Evolutionary conservation across 179 eudicot species (phyloP), one percentile per base, ranked within the genome.

Genomic region (Silene vulgaris): DNA sequence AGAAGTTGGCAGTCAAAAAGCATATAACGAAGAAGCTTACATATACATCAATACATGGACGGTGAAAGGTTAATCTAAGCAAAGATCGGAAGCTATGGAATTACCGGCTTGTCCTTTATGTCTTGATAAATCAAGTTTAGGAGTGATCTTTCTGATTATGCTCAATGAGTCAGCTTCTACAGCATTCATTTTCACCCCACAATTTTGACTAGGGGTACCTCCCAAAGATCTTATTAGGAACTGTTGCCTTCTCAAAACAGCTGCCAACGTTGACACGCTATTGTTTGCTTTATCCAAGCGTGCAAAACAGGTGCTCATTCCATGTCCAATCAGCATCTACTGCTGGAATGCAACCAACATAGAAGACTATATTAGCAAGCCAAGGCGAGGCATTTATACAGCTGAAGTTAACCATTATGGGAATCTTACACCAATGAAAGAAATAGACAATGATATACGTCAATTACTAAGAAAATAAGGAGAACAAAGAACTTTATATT

Each of bases 21-120:
- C 20, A 66, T 1, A 37, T 1, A 66, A 5, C 20, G 9, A 35
- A 17, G 23, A 66, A 66, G 13, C 50, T 35, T 35, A 35, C 0
- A 7, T 37, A 8, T 20, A 16, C 1, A 40, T 68, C 0, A 8
- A 19, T 20, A 16, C 1, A 40, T 68, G 3, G n/a, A 19, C 11
- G 52, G 21, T 68, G 56, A 60, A 43, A 62, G 74, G 19, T 70
- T 45, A 65, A 20, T 21, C 29, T 1, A 12, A 61, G 8, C 19
- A 65, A 48, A 13, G 37, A 67, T 59, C 59, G 74, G 37, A 60
- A 62, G 37, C 19, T 67, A 45, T 64, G 72, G 77, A 52, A 83
- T 88, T 68, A 95, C 99, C 99, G 75, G 99, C 90, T 82, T 95
- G 99, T 82, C 99, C 99, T 81, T 92, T 90, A 76, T 95, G 86